Evolutionary conservation across 2,329 filamentous ascomycete species (phyloP).

Genomic region (Hymenoscyphus occultus): DNA sequence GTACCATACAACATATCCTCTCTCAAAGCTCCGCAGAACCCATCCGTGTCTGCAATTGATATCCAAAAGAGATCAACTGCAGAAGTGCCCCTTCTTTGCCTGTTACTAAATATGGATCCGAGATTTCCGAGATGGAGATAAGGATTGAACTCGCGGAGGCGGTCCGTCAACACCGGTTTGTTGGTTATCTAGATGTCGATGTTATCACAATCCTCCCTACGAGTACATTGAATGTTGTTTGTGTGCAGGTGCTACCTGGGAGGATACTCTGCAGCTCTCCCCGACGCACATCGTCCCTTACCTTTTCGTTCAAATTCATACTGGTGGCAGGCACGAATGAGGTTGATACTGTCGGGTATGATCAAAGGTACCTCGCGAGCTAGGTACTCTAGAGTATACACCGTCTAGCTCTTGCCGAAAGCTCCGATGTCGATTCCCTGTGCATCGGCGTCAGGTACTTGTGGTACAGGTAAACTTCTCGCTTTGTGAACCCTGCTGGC

Average conservation of each 20-base stretch:
- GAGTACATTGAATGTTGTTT: neutral
- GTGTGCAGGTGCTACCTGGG: neutral
- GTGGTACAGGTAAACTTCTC: constrained; percentile 27
- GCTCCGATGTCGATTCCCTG: too few species aligned
- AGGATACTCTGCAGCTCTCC: neutral
- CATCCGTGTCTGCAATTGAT: neutral
- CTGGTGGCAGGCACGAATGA: neutral
- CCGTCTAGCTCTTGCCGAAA: too few species aligned
- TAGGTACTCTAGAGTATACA: too few species aligned
- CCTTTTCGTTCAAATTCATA: neutral
- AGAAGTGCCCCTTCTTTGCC: neutral
- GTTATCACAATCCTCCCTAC: too few species aligned
- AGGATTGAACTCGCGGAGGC: constrained; percentile 23
- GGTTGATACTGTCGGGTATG: neutral
- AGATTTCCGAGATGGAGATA: neutral
- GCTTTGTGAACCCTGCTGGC: neutral
- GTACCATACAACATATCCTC: neutral
- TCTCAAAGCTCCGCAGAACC: neutral
- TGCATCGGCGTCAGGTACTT: too few species aligned
- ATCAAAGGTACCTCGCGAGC: too few species aligned
- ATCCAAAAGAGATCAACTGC: constrained; percentile 4
- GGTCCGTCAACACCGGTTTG: constrained; percentile 31
- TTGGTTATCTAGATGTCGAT: neutral
- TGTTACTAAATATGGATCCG: neutral
- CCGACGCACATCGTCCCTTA: neutral